A percentile compares a stretch with the other conserved stretches of the same genome.
Evolutionary conservation across 805 yeast genomes (phyloP).

Genomic region (Candida krabiensis): DNA sequence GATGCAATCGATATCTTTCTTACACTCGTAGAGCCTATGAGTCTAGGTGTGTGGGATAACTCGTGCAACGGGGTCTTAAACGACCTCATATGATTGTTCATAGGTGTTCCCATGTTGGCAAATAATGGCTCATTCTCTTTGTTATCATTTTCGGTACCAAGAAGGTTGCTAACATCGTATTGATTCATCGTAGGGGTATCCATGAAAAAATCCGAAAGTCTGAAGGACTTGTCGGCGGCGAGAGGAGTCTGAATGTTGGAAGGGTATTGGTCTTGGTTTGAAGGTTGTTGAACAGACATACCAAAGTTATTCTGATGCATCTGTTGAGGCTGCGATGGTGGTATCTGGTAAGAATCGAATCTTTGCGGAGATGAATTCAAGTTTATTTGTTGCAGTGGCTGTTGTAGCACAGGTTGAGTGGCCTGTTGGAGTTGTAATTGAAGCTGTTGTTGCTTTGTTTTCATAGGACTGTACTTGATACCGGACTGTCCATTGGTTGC

Average conservation of each 20-base stretch:
- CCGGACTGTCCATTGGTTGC: constrained; percentile 1
- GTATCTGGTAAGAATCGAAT: constrained; percentile 5
- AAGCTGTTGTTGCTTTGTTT: constrained; percentile 9
- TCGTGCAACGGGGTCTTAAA: constrained; percentile 25
- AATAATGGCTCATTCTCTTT: constrained; percentile 24
- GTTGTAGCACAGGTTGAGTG: constrained; percentile 1
- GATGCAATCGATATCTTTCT: constrained; percentile 15
- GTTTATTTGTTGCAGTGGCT: constrained; percentile 2
- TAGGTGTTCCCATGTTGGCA: constrained; percentile 22
- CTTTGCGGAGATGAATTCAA: constrained; percentile 21
- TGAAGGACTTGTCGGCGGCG: constrained; percentile 22
- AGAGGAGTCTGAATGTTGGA: constrained; percentile 19
- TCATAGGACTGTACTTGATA: constrained; percentile 11
- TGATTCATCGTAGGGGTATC: constrained; percentile 25
- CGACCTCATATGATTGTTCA: constrained; percentile 10
- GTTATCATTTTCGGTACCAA: constrained; percentile 20
- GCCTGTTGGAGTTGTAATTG: constrained; percentile 8
- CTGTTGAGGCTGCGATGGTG: not conserved
- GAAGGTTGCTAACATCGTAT: constrained; percentile 17
- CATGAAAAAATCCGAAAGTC: constrained; percentile 22
- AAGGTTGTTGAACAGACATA: constrained; percentile 2
- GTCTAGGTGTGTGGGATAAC: constrained; percentile 20
- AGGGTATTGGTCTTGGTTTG: not conserved
- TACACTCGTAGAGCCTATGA: constrained; percentile 20
- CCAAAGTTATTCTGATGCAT: not conserved